Conservation (phyloP, 163 green algal species). For the Chlorella variabilis region DNA sequence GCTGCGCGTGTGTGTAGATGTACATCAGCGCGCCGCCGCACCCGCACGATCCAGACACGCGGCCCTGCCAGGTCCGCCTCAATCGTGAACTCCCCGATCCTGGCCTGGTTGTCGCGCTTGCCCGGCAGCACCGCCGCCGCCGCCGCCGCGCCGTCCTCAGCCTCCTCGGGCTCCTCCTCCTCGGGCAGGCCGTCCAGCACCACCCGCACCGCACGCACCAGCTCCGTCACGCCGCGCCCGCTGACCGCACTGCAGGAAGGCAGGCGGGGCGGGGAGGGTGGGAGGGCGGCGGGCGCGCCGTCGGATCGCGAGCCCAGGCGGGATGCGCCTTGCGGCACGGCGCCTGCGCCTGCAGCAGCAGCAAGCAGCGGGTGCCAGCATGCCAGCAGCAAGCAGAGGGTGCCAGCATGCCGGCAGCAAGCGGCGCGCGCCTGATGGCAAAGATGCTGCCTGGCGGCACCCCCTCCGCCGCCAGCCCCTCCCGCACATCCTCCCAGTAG, state of each 20-base stretch:
- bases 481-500: conserved; percentile 79
- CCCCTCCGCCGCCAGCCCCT: conserved; percentile 52
- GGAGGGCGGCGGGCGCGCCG: neutral
- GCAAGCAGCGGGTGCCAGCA: too few relatives aligned
- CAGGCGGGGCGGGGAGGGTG: neutral
- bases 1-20: too few relatives aligned
- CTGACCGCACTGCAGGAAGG: conserved; percentile 76
- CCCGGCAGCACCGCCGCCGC: conserved; percentile 17
- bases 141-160: conserved; percentile 4
- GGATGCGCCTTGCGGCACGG: too few relatives aligned
- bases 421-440: conserved; percentile 10
- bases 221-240: conserved; percentile 68
- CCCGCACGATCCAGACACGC: conserved; percentile 64
- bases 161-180: conserved; percentile 13
- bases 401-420: neutral
- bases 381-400: too few relatives aligned
- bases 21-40: too few relatives aligned
- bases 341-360: neutral
- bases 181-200: conserved; percentile 74
- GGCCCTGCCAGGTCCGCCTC: conserved; percentile 48
- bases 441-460: neutral
- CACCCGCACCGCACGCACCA: conserved; percentile 68
- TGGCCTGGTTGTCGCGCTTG: conserved; percentile 18
- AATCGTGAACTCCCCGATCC: conserved; percentile 81
- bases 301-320: neutral